phyloP scores from a whole-genome alignment of 1,284 basidiomycete genomes.

The Cutaneotrichosporon sp. region DNA sequence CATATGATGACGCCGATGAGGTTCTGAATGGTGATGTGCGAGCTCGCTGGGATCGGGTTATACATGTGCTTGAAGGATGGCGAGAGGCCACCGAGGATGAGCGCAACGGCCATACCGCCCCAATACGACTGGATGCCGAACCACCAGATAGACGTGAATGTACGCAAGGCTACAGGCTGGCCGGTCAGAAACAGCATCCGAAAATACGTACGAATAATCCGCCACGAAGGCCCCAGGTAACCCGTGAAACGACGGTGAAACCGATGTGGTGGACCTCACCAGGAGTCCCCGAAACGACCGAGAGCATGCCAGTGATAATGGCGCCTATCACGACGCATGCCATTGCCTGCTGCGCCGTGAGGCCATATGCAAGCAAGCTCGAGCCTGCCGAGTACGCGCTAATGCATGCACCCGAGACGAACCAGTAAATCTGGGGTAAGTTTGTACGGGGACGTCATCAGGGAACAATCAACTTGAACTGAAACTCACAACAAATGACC shows the following conservation, averaged over 20 bases:
- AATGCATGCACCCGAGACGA: slow-evolving; percentile 36
- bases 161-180: slow-evolving; percentile 31
- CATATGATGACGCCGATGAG: slow-evolving; percentile 35
- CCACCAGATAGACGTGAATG: slow-evolving; percentile 35
- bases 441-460: background rate
- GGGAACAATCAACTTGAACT: no score
- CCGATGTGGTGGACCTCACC: slow-evolving; percentile 38
- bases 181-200: background rate
- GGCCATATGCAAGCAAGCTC: slow-evolving; percentile 35
- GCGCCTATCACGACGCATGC: slow-evolving; percentile 34
- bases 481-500: slow-evolving; percentile 26
- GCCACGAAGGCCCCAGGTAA: slow-evolving; percentile 37
- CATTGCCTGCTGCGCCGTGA: slow-evolving; percentile 36
- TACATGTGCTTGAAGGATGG: slow-evolving; percentile 31
- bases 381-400: slow-evolving; percentile 35
- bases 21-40: slow-evolving; percentile 33
- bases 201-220: slow-evolving; percentile 28
- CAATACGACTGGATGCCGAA: slow-evolving; percentile 36
- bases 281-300: slow-evolving; percentile 26
- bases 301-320: slow-evolving; percentile 33
- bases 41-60: slow-evolving; percentile 22
- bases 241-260: slow-evolving; percentile 33
- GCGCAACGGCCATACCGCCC: slow-evolving; percentile 38
- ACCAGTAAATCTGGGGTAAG: slow-evolving; percentile 29
- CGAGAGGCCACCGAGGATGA: slow-evolving; percentile 34